Evolutionary conservation across 352 stramenopile genomes (phyloP).

Genomic region (Phytophthora aleatoria): DNA sequence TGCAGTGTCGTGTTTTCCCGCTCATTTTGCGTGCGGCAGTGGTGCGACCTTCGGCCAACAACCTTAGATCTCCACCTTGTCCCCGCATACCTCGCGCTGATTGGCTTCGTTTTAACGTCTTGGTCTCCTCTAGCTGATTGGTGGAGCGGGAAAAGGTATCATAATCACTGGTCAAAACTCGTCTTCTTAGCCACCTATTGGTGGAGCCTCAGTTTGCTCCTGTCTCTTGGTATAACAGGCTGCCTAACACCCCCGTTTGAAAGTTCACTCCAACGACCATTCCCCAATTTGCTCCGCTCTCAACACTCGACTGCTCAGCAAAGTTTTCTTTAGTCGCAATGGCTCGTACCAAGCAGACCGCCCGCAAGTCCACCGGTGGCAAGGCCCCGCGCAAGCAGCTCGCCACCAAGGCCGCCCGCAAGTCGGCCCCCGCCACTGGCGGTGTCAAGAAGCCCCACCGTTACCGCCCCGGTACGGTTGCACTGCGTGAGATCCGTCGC

Average conservation of each 20-base stretch:
- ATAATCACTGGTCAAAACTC: slow-evolving; percentile 11
- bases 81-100: slow-evolving; percentile 20
- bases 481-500: slow-evolving; percentile 96
- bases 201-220: slow-evolving; percentile 1
- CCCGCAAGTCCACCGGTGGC: slow-evolving; percentile 94
- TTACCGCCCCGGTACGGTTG: slow-evolving; percentile 86
- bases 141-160: slow-evolving; percentile 10
- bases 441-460: slow-evolving; percentile 94
- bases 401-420: slow-evolving; percentile 92
- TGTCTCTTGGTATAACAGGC: too few relatives aligned
- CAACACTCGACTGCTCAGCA: slow-evolving; percentile 37
- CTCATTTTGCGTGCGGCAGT: slow-evolving; percentile 11
- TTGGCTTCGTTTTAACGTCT: slow-evolving; percentile 31
- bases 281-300: slow-evolving; percentile 61
- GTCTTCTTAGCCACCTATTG: slow-evolving; percentile 22
- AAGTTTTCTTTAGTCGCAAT: slow-evolving; percentile 48
- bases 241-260: slow-evolving; percentile 6
- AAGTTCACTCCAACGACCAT: slow-evolving; percentile 26
- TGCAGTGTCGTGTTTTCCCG: slow-evolving; percentile 19
- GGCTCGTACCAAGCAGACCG: slow-evolving; percentile 97
- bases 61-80: neutral
- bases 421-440: slow-evolving; percentile 90
- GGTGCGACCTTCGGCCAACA: slow-evolving; percentile 17
- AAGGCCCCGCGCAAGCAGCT: slow-evolving; percentile 96
- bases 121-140: slow-evolving; percentile 24